Base-by-base conservation (phyloP, 306 rosid species). In the Benincasa hispida region DNA sequence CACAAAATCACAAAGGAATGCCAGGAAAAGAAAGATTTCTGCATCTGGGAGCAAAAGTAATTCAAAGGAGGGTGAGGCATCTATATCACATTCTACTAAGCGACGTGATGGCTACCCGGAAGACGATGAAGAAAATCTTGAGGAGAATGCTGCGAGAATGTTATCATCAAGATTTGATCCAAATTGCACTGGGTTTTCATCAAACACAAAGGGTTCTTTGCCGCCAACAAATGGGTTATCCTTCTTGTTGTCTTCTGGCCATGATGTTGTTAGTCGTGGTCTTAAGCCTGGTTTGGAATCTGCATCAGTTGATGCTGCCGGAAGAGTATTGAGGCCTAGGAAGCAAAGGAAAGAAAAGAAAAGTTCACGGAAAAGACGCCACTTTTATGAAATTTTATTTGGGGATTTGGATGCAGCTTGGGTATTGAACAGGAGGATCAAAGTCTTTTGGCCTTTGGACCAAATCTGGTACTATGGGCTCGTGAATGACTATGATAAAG, bases 91-190 rank as follows among this genome's bases (percentile, higher is more conserved):
- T 81, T 83, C 86, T 74, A 30, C 79, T 59, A 89, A 81, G 81
- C 47, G 78, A 69, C 76, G 86, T 76, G 85, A 82, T 83, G 85
- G 85, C 67, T 74, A 79, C 50, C 86, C 55, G 21, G 95, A 88
- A 82, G 96, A 90, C 1, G 93, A 94, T 58, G 95, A 92, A 83
- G 97, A 89, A 82, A 95, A 95, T 86, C 98, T 95, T 53, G 99
- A 95, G 86, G 97, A 92, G 85, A 95, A 92, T 82, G 99, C 99
- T 61, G 98, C 98, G 8, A 89, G 86, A 83, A 95, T 95, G 99
- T 89, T 95, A 75, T 95, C 99, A 28, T 95, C 99, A 68, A 86
- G 99, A 88, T 95, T 95, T 86, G 96, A 95, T 90, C 97, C 98
- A 35, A 92, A 86, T 85, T 95, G 93, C 84, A 90, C 99, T 55